Percentiles rank a stretch among this genome's conserved stretches.
phyloP scores from a whole-genome alignment of 805 yeast genomes.

The Yarrowia phangngaensis region DNA sequence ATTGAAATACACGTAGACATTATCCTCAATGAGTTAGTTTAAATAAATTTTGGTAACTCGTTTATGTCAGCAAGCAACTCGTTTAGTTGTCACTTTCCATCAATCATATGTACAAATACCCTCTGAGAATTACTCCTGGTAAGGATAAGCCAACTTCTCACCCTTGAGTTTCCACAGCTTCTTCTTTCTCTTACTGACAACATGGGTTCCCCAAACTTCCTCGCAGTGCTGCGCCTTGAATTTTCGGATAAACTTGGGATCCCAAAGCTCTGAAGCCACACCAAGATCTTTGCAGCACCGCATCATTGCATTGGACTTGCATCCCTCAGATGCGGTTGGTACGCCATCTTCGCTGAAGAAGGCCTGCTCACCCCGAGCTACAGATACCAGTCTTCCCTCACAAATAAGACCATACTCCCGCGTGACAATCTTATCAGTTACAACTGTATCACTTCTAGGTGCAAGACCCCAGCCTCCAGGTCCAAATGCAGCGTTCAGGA shows the following conservation, averaged over 20 bases:
- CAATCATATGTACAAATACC: too few species aligned
- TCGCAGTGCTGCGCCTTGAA: constrained; percentile 68
- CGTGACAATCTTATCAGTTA: constrained; percentile 71
- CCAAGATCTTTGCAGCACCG: constrained; percentile 97
- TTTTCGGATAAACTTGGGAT: constrained; percentile 76
- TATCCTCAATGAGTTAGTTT: too few species aligned
- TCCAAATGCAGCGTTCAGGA: constrained; percentile 86
- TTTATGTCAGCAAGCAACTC: too few species aligned
- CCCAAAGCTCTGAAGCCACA: constrained; percentile 96
- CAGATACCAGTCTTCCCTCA: constrained; percentile 80
- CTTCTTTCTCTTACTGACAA: constrained; percentile 75
- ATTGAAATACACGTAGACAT: too few species aligned
- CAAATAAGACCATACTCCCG: constrained; percentile 88
- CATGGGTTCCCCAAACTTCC: constrained; percentile 81
- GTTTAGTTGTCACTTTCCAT: too few species aligned
- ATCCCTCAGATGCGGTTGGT: constrained; percentile 96
- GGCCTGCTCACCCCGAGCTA: constrained; percentile 94
- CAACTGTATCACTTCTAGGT: constrained; percentile 79
- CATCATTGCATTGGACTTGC: constrained; percentile 95
- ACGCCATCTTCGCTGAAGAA: constrained; percentile 81
- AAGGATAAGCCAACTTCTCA: constrained; percentile 81
- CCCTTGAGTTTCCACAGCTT: constrained; percentile 81
- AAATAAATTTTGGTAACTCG: too few species aligned
- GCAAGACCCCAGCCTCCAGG: constrained; percentile 99
- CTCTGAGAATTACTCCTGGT: constrained; percentile 45